Evolutionary conservation across 805 yeast genomes (phyloP).

Genomic region (Yamadazyma kitorensis): DNA sequence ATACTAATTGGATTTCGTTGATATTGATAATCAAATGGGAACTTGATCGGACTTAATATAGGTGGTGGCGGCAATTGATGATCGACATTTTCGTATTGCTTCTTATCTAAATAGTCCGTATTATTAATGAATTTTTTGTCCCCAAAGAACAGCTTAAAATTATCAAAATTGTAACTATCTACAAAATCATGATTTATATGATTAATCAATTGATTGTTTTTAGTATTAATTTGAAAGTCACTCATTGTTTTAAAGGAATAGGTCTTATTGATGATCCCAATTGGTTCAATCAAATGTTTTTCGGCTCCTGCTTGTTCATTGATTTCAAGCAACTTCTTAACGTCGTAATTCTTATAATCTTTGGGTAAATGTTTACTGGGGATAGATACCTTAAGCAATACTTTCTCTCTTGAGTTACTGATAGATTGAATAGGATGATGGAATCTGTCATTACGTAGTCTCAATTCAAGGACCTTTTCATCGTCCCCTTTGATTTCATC

Average conservation of each 20-base stretch:
- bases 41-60: conserved; percentile 66
- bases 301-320: conserved; percentile 24
- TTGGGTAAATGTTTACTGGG: conserved; percentile 52
- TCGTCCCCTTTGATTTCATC: conserved; percentile 2
- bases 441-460: conserved; percentile 39
- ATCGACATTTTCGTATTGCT: conserved; percentile 30
- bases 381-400: conserved; percentile 55
- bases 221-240: conserved; percentile 77
- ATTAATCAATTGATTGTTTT: conserved; percentile 42
- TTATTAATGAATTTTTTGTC: conserved; percentile 22
- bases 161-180: conserved; percentile 20
- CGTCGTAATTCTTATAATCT: conserved; percentile 35
- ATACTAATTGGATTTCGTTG: conserved; percentile 62
- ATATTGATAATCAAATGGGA: conserved; percentile 77
- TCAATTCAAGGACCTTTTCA: conserved; percentile 29
- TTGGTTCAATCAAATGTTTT: conserved; percentile 50
- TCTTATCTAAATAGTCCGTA: conserved; percentile 24
- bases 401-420: conserved; percentile 50
- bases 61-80: conserved; percentile 85
- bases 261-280: conserved; percentile 64
- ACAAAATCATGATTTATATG: conserved; percentile 24
- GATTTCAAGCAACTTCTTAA: conserved; percentile 37
- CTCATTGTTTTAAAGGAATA: conserved; percentile 81
- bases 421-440: conserved; percentile 66
- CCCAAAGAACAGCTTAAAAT: conserved; percentile 24